These are phyloP conservation scores for Leucaena leucocephala DNA, from an alignment of 306 rosid species.

Conservation along the genomic window DNA sequence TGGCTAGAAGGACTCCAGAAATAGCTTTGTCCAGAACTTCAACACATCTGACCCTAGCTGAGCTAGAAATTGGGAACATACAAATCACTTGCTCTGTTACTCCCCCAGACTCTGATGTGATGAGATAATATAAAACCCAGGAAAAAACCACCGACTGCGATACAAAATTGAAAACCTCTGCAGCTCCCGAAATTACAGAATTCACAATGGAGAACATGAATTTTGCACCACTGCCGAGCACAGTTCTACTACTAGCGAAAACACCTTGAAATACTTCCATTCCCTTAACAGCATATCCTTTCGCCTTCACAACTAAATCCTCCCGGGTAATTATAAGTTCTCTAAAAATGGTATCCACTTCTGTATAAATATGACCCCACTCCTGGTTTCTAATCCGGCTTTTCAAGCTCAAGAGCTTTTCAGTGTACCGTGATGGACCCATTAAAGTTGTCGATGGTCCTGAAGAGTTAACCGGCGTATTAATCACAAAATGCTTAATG, in stretches of 20 bases:
- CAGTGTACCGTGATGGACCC: constrained; percentile 62
- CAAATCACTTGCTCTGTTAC: constrained; percentile 87
- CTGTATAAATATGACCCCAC: constrained; percentile 75
- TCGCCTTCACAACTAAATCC: constrained; percentile 85
- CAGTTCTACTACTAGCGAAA: constrained; percentile 65
- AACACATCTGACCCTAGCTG: constrained; percentile 75
- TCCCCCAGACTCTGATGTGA: constrained; percentile 94
- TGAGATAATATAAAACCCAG: constrained; percentile 91
- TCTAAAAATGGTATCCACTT: constrained; percentile 62
- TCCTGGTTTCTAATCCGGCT: constrained; percentile 59
- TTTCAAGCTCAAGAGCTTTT: constrained; percentile 76
- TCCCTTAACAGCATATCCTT: constrained; percentile 75
- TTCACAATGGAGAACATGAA: constrained; percentile 65
- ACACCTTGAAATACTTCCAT: constrained; percentile 73
- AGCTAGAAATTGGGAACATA: constrained; percentile 77
- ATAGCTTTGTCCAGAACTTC: constrained; percentile 94
- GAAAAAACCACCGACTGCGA: constrained; percentile 87
- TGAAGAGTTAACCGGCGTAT: constrained; percentile 53
- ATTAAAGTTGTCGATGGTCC: constrained; percentile 44
- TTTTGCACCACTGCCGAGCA: constrained; percentile 76
- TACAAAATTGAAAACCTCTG: constrained; percentile 84
- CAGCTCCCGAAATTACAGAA: constrained; percentile 88
- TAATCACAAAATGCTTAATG: constrained; percentile 76
- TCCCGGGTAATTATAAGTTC: constrained; percentile 76
- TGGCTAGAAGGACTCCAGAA: constrained; percentile 85